Base-by-base conservation (phyloP, 164 flowering plant genomes). In the Aristolochia fimbriata region DNA sequence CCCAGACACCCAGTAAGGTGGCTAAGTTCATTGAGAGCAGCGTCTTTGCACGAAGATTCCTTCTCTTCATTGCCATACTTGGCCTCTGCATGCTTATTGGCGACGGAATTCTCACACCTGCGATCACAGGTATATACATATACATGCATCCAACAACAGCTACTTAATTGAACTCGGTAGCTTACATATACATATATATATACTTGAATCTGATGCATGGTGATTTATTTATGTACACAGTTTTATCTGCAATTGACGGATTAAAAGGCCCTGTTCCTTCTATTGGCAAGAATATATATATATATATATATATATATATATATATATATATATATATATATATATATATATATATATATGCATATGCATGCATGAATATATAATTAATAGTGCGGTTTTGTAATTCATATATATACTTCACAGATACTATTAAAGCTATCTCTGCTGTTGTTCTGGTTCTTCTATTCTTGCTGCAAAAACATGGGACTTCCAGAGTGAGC, bases 51-150 rank as follows among this genome's bases (percentile, higher is more conserved):
- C 75, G 85, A 73, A 83, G 91, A 71, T 60, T 84, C 19, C 65
- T 88, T 62, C 85, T 86, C 57, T 88, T 86, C 55, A 59, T 84
- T 68, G 84, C 96, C 55, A 86, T 88, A 75, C 65, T 88, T 19
- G 96, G 92, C 37, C 81, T 71, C 78, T 88, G 96, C 77, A 88
- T 88, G 96, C 74, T 86, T 25, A 88, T 88, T 65, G 96, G 96
- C 30, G 96, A 88, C 68, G 96, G 96, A 57, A 81, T 88, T 61
- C 88, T 88, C 60, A 88, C 96, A 21, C 96, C 92, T 51, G 92
- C 96, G 51, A 84, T 88, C 45, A 86, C 92, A 75, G 96, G 96
- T 86, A 63, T 71, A 74, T 20, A n/a, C n/a, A n/a, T n/a, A n/a
- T n/a, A n/a, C n/a, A n/a, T n/a, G n/a, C n/a, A n/a, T n/a, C n/a